A percentile compares a stretch with the other conserved stretches of the same genome.
Conservation (phyloP, 2,329 filamentous ascomycete species). For the Aspergillus flavus region DNA sequence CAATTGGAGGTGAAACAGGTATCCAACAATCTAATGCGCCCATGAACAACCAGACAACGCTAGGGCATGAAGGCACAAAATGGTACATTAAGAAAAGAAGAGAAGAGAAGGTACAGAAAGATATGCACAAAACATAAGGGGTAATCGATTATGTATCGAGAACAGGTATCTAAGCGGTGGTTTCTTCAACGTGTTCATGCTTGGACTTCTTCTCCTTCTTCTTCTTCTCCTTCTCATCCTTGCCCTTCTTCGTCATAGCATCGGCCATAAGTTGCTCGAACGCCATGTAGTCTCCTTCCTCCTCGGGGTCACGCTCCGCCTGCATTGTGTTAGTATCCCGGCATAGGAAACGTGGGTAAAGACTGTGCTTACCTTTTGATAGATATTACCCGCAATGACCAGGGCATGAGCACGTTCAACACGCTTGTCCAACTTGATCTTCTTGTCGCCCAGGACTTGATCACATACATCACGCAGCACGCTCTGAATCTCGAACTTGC, state of each 20-base stretch:
- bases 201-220: conserved; percentile 61
- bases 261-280: conserved; percentile 98
- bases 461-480: conserved; percentile 95
- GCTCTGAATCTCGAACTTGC: conserved; percentile 97
- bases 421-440: conserved; percentile 79
- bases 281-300: conserved; percentile 98
- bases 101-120: background rate
- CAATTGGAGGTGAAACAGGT: background rate
- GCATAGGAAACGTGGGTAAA: background rate
- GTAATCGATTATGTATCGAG: conserved; percentile 3
- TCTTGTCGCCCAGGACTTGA: conserved; percentile 75
- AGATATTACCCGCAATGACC: conserved; percentile 85
- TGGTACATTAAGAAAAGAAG: background rate
- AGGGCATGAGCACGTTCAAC: conserved; percentile 89
- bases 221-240: conserved; percentile 76
- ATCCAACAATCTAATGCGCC: conserved; percentile 3
- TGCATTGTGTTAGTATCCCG: conserved; percentile 41
- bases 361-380: conserved; percentile 68
- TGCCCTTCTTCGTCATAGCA: conserved; percentile 90
- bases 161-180: conserved; percentile 10
- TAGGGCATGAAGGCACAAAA: conserved; percentile 1
- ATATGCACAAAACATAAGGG: conserved; percentile 5
- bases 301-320: conserved; percentile 87
- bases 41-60: background rate
- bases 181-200: conserved; percentile 26